Evolutionary conservation across 2,329 filamentous ascomycete species (phyloP), one percentile per base, ranked within the genome.

Genomic region (Penicillium sp.): DNA sequence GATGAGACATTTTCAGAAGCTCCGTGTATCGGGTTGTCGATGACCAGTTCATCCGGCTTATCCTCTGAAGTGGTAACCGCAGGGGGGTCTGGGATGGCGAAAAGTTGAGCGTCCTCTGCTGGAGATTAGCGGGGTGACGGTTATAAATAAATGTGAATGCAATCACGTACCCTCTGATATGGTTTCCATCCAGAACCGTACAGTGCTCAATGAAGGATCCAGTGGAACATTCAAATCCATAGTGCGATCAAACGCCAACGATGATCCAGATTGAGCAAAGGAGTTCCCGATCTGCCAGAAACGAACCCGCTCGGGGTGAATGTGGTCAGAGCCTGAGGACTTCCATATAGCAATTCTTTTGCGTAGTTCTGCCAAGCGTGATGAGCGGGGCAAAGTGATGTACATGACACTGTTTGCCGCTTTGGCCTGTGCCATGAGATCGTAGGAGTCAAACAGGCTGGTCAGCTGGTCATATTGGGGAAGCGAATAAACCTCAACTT

Each of bases 401-500:
- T 75, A 72, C 66, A 74, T 70, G 49, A 74, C 70, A 29, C 64
- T 62, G 33, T 73, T 71, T 31, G 67, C 61, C 3, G 68, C 57
- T 52, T 75, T 75, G 5, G 75, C 70, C 21, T 70, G 68, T 7
- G 70, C 68, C 75, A 78, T 77, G 57, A 79, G 66, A 64, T 76
- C 73, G 58, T 79, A 75, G n/a, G 73, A 69, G 60, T 79, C 75
- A 45, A 79, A 77, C 4, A 79, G 64, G 49, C 75, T 77, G 51
- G 63, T 59, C 43, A 75, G 58, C 36, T 70, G 65, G 29, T 72
- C 69, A 42, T 74, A 72, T 21, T 67, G 63, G 4, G 71, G 62
- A 23, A 76, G 65, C 1, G 72, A 72, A 58, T 77, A 79, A 2
- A 78, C 61, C 54, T 79, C 77, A 29, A 79, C 66, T 17, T 73